These are phyloP conservation scores for Alternaria postmessia DNA, from an alignment of 2,329 filamentous ascomycete species.

Conservation along the genomic window DNA sequence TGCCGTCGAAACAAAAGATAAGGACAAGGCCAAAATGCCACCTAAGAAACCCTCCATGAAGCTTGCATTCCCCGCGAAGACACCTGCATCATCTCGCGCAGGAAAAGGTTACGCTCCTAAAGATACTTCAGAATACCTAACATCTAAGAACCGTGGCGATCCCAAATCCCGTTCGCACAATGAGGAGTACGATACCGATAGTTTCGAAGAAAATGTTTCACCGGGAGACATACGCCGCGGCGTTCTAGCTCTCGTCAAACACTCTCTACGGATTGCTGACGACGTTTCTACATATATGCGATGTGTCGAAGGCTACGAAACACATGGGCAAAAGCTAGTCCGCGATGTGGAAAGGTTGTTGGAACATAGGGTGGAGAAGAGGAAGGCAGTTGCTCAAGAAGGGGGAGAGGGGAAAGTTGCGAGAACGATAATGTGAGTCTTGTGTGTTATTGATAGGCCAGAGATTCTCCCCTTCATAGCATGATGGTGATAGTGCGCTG, in stretches of 20 bases:
- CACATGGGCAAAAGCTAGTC: neutral
- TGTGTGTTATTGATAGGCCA: rapidly evolving
- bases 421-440: neutral
- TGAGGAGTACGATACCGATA: neutral
- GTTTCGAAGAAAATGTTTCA: neutral
- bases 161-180: neutral
- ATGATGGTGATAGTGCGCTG: neutral
- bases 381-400: neutral
- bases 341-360: neutral
- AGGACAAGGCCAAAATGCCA: neutral
- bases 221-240: neutral
- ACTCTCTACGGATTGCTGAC: neutral
- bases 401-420: neutral
- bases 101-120: too few species aligned
- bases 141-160: too few species aligned
- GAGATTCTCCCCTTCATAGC: neutral
- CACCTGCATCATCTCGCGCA: too few species aligned
- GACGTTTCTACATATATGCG: neutral
- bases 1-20: neutral
- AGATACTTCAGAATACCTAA: too few species aligned
- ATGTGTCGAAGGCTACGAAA: neutral
- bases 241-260: neutral
- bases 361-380: neutral
- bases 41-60: neutral
- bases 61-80: too few species aligned